Conservation (phyloP, 2,329 filamentous ascomycete genomes). For the Madurella mycetomatis region DNA sequence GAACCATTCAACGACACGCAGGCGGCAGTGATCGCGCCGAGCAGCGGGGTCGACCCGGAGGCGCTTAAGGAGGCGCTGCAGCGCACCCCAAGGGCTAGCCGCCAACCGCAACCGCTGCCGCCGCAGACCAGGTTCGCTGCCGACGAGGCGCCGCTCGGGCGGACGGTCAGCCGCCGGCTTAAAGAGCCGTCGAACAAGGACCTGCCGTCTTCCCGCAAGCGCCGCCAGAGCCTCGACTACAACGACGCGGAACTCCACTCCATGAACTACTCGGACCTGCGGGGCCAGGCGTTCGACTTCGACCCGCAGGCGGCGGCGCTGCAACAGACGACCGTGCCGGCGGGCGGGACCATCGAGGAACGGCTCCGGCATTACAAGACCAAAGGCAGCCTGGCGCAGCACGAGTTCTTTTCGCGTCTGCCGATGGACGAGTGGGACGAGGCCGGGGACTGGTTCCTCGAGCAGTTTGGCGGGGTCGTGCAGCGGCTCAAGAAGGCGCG, state of each 20-base stretch:
- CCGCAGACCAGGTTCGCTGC: slow-evolving; percentile 7
- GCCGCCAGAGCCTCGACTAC: slow-evolving; percentile 48
- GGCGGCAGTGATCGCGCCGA: slow-evolving; percentile 27
- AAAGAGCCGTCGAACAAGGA: slow-evolving; percentile 16
- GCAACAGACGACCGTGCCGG: slow-evolving; percentile 29
- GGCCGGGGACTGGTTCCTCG: slow-evolving; percentile 57
- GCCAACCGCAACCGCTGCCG: slow-evolving; percentile 3
- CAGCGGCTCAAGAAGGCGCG: slow-evolving; percentile 45
- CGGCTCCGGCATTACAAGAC: slow-evolving; percentile 48
- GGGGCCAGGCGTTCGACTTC: slow-evolving; percentile 51
- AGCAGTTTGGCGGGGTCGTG: slow-evolving; percentile 49
- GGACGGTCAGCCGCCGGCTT: slow-evolving; percentile 19
- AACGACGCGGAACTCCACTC: slow-evolving; percentile 51
- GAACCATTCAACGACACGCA: slow-evolving; percentile 26
- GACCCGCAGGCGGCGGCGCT: slow-evolving; percentile 48
- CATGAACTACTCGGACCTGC: slow-evolving; percentile 51
- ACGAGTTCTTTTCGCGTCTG: slow-evolving; percentile 50
- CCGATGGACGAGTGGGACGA: slow-evolving; percentile 54
- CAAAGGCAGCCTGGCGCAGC: slow-evolving; percentile 41
- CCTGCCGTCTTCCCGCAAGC: slow-evolving; percentile 29
- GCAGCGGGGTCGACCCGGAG: slow-evolving; percentile 26
- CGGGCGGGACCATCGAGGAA: slow-evolving; percentile 41
- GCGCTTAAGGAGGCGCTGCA: slow-evolving; percentile 29
- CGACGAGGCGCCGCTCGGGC: slow-evolving; percentile 12
- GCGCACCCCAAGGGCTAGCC: slow-evolving; percentile 25